Evolutionary conservation across 116 monocot genomes (phyloP).

Genomic region (Papilionanthe hybrid): DNA sequence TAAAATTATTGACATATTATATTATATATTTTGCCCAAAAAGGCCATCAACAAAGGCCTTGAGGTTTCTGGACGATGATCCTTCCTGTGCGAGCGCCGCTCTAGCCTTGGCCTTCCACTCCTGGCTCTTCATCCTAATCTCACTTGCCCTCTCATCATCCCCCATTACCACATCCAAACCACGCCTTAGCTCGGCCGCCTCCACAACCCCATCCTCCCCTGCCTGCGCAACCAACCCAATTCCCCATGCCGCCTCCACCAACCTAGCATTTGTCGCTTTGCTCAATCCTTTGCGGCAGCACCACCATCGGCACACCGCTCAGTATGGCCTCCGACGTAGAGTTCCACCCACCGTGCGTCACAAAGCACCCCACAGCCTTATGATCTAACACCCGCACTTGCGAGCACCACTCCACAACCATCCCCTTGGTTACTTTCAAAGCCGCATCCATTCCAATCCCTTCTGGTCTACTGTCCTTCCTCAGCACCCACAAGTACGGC

Average conservation of each 20-base stretch:
- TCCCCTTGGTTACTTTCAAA: neutral
- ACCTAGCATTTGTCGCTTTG: slow-evolving; percentile 4
- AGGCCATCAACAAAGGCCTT: no score
- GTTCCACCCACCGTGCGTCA: slow-evolving; percentile 47
- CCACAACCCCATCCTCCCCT: neutral
- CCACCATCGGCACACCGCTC: slow-evolving; percentile 17
- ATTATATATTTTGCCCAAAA: no score
- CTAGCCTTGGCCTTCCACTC: neutral
- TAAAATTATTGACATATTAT: no score
- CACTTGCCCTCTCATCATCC: neutral
- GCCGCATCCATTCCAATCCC: neutral
- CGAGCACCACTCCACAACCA: slow-evolving; percentile 19
- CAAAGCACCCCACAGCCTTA: slow-evolving; percentile 9
- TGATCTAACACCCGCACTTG: slow-evolving; percentile 7
- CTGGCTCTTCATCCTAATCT: neutral
- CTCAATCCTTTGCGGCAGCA: slow-evolving; percentile 10
- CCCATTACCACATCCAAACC: slow-evolving; percentile 12
- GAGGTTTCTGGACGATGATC: neutral
- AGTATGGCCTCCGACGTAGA: slow-evolving; percentile 8
- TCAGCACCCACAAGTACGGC: slow-evolving; percentile 20
- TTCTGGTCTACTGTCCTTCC: slow-evolving; percentile 11
- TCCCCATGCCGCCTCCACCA: slow-evolving; percentile 14
- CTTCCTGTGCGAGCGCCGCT: neutral
- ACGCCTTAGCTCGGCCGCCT: neutral
- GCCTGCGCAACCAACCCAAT: slow-evolving; percentile 4